These are phyloP conservation scores for sunflower (Helianthus annuus) DNA, from an alignment of 129 eudicot species.

Conservation along the genomic window HanXRQr2.0-SUNRISE NC_035439.2:145429401-145429900, in stretches of 20 bases:
- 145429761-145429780: constrained; percentile 11
- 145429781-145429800: not conserved
- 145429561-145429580: not conserved
- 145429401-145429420: constrained; percentile 27
- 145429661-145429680: constrained; percentile 52
- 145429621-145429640: constrained; percentile 6
- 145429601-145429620: not conserved
- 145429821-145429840: constrained; percentile 14
- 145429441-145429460: not conserved
- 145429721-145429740: constrained; percentile 13
- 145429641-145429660: constrained; percentile 79
- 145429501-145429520: not conserved
- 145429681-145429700: constrained; percentile 33
- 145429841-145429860: not conserved
- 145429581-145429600: not conserved
- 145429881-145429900: constrained; percentile 7
- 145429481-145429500: not conserved
- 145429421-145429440: not conserved
- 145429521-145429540: constrained; percentile 19
- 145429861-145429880: not conserved
- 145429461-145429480: not conserved
- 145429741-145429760: constrained; percentile 13
- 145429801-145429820: constrained; percentile 9
- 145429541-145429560: constrained; percentile 24
- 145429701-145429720: constrained; percentile 12